Conservation (phyloP, 768 basidiomycete genomes). For the Termitomyces sp. region DNA sequence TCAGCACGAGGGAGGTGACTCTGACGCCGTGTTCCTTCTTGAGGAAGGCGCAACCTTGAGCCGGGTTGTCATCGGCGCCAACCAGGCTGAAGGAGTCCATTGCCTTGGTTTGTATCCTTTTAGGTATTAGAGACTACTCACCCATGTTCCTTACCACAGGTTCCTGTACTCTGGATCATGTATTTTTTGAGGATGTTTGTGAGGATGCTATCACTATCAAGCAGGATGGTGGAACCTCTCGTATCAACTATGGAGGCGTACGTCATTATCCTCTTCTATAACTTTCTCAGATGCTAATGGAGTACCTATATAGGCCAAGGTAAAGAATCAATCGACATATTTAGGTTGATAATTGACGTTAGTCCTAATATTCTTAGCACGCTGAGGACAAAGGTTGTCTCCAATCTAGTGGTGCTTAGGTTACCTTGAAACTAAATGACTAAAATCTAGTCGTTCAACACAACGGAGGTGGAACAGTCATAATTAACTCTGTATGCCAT, state of each 20-base stretch:
- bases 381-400: conserved; percentile 25
- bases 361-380: conserved; percentile 13
- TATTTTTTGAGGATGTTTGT: conserved; percentile 21
- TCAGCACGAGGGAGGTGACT: conserved; percentile 31
- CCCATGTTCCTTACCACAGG: not conserved
- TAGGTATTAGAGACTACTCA: conserved; percentile 11
- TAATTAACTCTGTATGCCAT: conserved; percentile 28
- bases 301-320: conserved; percentile 20
- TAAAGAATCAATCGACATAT: not conserved
- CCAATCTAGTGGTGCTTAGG: not conserved
- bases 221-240: conserved; percentile 29
- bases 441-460: conserved; percentile 24
- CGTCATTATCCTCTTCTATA: conserved; percentile 4
- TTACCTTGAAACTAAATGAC: not conserved
- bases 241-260: conserved; percentile 32
- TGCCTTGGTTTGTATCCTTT: conserved; percentile 23
- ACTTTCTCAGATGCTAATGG: not conserved
- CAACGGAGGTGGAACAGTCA: conserved; percentile 30
- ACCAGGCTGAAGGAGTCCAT: conserved; percentile 36
- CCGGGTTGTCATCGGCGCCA: conserved; percentile 32
- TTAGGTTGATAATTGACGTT: not conserved
- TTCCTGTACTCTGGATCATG: conserved; percentile 18
- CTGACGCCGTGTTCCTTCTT: conserved; percentile 34
- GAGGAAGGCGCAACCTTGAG: conserved; percentile 34
- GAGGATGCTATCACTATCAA: conserved; percentile 29